Percentiles rank a stretch among this genome's conserved stretches.
phyloP scores from a whole-genome alignment of 805 yeast genomes.

The Metschnikowia lachancei region DNA sequence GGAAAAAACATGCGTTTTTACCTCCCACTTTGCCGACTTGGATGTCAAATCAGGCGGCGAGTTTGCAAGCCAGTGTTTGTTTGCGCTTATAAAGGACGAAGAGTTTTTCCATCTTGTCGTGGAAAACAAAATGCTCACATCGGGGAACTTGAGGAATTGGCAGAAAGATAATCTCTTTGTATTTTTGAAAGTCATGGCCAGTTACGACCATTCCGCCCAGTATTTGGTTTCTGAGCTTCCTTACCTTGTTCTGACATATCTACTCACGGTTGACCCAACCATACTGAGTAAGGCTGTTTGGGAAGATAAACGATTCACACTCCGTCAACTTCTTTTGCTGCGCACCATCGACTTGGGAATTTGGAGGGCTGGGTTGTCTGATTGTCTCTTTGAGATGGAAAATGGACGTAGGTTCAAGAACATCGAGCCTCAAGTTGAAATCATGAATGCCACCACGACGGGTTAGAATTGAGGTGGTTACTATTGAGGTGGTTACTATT shows the following conservation, averaged over 20 bases:
- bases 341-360: too few relatives aligned
- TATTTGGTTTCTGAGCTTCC: background rate
- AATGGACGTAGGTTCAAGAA: slow-evolving; percentile 3
- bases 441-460: background rate
- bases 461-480: background rate
- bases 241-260: too few relatives aligned
- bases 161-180: slow-evolving; percentile 1
- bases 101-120: slow-evolving; percentile 8
- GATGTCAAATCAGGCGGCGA: slow-evolving; percentile 2
- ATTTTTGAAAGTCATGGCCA: slow-evolving; percentile 2
- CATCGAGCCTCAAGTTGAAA: slow-evolving; percentile 10
- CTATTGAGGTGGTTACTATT: too few relatives aligned
- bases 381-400: slow-evolving; percentile 6
- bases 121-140: background rate
- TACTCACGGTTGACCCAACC: too few relatives aligned
- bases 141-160: background rate
- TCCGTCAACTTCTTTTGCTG: too few relatives aligned
- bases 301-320: too few relatives aligned
- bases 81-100: slow-evolving; percentile 3
- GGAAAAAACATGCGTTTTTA: slow-evolving; percentile 5
- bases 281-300: too few relatives aligned
- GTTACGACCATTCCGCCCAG: slow-evolving; percentile 2
- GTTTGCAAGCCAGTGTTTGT: background rate
- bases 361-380: background rate
- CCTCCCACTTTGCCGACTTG: background rate